Evolutionary conservation across 805 yeast species (phyloP).

Genomic region (Wickerhamomyces mucosus): DNA sequence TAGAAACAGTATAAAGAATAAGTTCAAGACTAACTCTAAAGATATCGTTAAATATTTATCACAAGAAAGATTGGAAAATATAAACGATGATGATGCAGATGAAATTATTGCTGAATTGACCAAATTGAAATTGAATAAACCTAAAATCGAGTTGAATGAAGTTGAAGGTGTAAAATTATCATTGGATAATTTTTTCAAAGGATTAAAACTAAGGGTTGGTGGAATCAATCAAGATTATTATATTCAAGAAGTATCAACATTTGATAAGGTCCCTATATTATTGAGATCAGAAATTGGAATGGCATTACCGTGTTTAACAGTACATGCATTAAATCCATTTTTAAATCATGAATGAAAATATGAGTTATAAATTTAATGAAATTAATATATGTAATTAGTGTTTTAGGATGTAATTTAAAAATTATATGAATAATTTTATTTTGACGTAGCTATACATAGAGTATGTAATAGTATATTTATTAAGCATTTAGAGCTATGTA

Average conservation of each 20-base stretch:
- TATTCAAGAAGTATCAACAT: constrained; percentile 75
- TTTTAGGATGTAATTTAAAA: no score
- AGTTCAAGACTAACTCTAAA: constrained; percentile 59
- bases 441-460: no score
- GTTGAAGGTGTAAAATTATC: constrained; percentile 16
- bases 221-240: constrained; percentile 32
- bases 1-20: constrained; percentile 59
- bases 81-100: constrained; percentile 19
- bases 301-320: constrained; percentile 93
- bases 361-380: no score
- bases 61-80: no score
- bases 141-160: constrained; percentile 4
- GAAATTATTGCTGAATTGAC: constrained; percentile 22
- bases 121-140: constrained; percentile 17
- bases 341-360: constrained; percentile 17
- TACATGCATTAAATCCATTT: constrained; percentile 86
- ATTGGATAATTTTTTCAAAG: constrained; percentile 47
- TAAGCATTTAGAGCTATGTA: no score
- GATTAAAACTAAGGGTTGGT: constrained; percentile 50
- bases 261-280: constrained; percentile 73
- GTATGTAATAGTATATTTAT: no score
- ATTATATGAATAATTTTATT: no score
- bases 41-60: constrained; percentile 65
- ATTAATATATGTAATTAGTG: no score
- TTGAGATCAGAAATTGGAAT: constrained; percentile 88